Evolutionary conservation across 1,284 basidiomycete species (phyloP), one percentile per base, ranked within the genome.

Genomic region (Puccinia coronata): DNA sequence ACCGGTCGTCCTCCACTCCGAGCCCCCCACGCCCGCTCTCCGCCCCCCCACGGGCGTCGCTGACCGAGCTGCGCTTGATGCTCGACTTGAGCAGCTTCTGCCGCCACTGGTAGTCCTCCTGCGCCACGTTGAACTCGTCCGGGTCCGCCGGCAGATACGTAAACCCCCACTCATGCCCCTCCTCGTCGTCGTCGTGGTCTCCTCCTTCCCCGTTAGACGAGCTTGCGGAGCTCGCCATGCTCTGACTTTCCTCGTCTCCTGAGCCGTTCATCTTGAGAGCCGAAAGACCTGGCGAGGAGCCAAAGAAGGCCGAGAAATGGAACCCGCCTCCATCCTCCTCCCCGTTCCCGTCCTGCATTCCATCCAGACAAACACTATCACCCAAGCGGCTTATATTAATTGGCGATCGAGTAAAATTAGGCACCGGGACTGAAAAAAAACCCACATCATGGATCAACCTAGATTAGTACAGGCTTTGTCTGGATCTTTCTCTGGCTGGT

Each of bases 271-370:
- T 2, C 53, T 39, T 74, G 31, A 65, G 39, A 49, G 63, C 41
- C 8, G 74, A 76, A 9, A 65, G 63, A 34, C 74, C 74, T 34
- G 74, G 74, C 47, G 74, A 76, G 20, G 74, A 76, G 41, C 41
- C 41, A 43, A 76, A 76, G 28, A 76, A 76, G 0, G n/a, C 57
- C 20, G 74, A 76, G n/a, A 76, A 76, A 65, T 76, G 20, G 49
- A 76, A 76, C 23, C 34, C 25, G 28, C 9, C 25, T 0, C 18
- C 34, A 8, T 36, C 72, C 18, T 72, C 20, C 23, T 49, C 31
- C 16, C 2, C 28, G 6, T 11, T 34, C 2, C 12, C 16, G 1
- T 18, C 59, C 6, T 1, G 9, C 1, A 8, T 39, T 8, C 18
- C 43, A 28, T 47, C 41, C 20, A 16, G 1, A 49, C 67, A 47